Evolutionary conservation across 2,329 filamentous ascomycete genomes (phyloP), one percentile per base, ranked within the genome.

Genomic region (Pseudogymnoascus sp.): DNA sequence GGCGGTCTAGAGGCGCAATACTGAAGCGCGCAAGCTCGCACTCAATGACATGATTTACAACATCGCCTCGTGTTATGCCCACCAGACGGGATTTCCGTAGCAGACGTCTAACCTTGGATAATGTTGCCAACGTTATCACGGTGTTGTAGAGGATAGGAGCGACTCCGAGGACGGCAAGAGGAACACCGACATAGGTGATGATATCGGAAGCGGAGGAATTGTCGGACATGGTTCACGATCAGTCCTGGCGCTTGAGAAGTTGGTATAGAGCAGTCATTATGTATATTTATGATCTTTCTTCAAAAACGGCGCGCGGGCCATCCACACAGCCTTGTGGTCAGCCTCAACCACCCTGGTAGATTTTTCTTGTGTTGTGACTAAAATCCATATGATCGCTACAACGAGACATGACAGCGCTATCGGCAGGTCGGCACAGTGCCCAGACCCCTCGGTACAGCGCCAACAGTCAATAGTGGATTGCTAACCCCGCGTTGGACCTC

Each of bases 141-240:
- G 81, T 86, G 67, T 86, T 88, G 74, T 87, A 88, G 43, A 88
- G 75, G 58, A 87, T 87, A 0, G 85, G 85, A 5, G 87, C 75
- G 20, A 87, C 79, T 43, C 81, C 81, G 2, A 86, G 71, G 2
- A 85, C 77, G 1, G 80, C 83, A 16, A 86, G 73, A 2, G 84
- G 84, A 2, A 86, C 74, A 65, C 80, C 79, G 38, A 82, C 77
- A 62, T 80, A 81, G 22, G 80, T 82, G 70, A 83, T 82, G 62
- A 83, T 78, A 63, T 82, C 77, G 8, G 75, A 73, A 39, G 77
- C 71, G 6, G 71, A 74, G 6, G 35, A 14, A 20, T 54, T 30
- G n/a, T n/a, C 28, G 16, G 47, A 54, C 47, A 54, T 54, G 28
- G 28, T 54, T 34, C 12, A n/a, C 3, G 47, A 54, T 54, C 47